Conservation (phyloP, 2,329 filamentous ascomycete genomes). For the Aspergillus vadensis region DNA sequence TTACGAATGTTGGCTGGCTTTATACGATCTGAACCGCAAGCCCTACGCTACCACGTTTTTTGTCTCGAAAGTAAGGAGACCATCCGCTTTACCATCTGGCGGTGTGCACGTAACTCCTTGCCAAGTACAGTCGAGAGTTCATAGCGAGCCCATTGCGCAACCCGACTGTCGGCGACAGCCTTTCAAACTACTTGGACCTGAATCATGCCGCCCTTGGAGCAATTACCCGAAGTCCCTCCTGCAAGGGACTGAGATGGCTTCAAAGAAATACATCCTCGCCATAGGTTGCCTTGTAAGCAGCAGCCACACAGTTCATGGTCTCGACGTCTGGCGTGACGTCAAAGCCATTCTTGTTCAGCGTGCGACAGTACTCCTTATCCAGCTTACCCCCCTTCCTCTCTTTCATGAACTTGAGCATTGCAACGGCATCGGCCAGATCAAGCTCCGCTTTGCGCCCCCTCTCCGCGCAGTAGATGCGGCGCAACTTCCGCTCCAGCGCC, state of each 20-base stretch:
- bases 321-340: constrained; percentile 30
- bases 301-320: constrained; percentile 33
- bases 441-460: constrained; percentile 26
- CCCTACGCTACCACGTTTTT: constrained; percentile 17
- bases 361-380: constrained; percentile 29
- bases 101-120: neutral
- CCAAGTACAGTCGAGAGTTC: constrained; percentile 19
- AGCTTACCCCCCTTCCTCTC: constrained; percentile 24
- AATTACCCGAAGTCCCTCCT: neutral
- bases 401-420: constrained; percentile 31
- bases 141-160: constrained; percentile 25
- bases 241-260: neutral
- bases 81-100: neutral
- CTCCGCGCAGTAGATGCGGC: constrained; percentile 29
- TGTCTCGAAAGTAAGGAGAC: neutral
- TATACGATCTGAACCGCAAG: constrained; percentile 21
- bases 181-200: neutral
- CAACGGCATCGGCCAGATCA: constrained; percentile 34
- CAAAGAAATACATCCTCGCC: constrained; percentile 19
- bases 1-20: constrained; percentile 30
- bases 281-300: constrained; percentile 27
- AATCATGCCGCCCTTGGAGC: too few species aligned
- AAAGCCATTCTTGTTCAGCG: constrained; percentile 31
- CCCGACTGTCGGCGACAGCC: neutral
- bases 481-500: constrained; percentile 37